Conservation (phyloP, 2,329 filamentous ascomycete species). For the Verruconis gallopava region DNA sequence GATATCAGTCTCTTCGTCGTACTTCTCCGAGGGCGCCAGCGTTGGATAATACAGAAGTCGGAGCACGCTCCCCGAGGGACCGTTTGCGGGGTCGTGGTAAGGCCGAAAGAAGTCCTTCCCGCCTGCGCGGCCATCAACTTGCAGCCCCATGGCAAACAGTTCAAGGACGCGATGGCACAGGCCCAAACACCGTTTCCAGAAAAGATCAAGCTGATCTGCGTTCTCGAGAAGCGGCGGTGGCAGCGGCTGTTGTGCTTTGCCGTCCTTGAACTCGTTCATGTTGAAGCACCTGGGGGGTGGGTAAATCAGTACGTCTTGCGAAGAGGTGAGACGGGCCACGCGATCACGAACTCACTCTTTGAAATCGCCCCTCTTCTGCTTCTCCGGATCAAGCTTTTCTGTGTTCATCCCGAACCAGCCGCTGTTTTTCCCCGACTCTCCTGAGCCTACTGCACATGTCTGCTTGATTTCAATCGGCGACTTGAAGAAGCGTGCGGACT, state of each 20-base stretch:
- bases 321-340: constrained; percentile 5
- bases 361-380: constrained; percentile 71
- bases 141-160: constrained; percentile 66
- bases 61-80: constrained; percentile 39
- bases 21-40: constrained; percentile 28
- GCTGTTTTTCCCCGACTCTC: constrained; percentile 51
- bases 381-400: constrained; percentile 75
- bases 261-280: constrained; percentile 61
- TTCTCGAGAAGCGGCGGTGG: constrained; percentile 49
- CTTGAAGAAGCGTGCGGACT: constrained; percentile 63
- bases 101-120: constrained; percentile 43
- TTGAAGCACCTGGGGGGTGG: constrained; percentile 70
- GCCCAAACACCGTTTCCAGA: constrained; percentile 56
- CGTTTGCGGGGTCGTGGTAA: constrained; percentile 41
- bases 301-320: neutral
- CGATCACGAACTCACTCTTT: constrained; percentile 81
- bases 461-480: constrained; percentile 60
- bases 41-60: constrained; percentile 41
- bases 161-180: constrained; percentile 62
- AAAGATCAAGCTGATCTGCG: constrained; percentile 49
- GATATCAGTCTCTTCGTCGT: constrained; percentile 47
- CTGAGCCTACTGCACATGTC: constrained; percentile 57
- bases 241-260: constrained; percentile 63
- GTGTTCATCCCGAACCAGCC: constrained; percentile 83
- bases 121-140: constrained; percentile 29